Base-by-base conservation (phyloP, 345 rosid species). In the Syzygium aqueum region DNA sequence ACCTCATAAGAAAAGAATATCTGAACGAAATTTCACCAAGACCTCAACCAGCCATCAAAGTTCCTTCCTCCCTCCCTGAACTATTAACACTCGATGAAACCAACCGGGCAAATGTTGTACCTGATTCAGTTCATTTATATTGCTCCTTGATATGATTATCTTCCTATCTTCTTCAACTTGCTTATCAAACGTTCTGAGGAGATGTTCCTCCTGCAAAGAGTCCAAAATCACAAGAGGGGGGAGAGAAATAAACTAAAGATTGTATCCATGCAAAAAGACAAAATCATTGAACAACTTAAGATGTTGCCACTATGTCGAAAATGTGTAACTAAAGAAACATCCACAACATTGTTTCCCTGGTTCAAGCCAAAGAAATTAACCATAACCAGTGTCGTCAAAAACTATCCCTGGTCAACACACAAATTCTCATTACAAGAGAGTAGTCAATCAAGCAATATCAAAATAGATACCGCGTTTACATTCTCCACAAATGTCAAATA, bases 81-180 rank as follows among this genome's bases (percentile, higher is more conserved):
- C 23, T 67, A 21, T 33, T 33, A 53, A 37, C 86, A 83, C 27
- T 17, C 49, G 3, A 65, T 80, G 23, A 59, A 63, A 80, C 17
- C 28, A 59, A 53, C 53, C 46, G 0, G 10, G 33, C 19, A 87
- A 3, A 50, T 22, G 84, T 73, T 80, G 49, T 89, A 98, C 99
- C 99, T 93, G 94, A 52, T 95, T 94, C 51, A 98, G 89, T 90
- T 98, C 99, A 87, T 90, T 94, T 67, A 95, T 84, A 92, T 96
- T 98, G 93, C 97, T 95, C 89, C 99, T 89, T 53, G 95, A 93
- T 91, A 93, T 93, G 88, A 96, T 95, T 84, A 96, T 93, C 91
- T 88, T 95, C 91, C 96, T 93, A 90, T 97, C 99, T 86, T 95
- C 99, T 88, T 94, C 98, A 86, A 97, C 91, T 89, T 96, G 99